A percentile compares a stretch with the other conserved stretches of the same genome.
phyloP scores from a whole-genome alignment of 1,284 basidiomycete species.

The Lignosus rhinocerotis region DNA sequence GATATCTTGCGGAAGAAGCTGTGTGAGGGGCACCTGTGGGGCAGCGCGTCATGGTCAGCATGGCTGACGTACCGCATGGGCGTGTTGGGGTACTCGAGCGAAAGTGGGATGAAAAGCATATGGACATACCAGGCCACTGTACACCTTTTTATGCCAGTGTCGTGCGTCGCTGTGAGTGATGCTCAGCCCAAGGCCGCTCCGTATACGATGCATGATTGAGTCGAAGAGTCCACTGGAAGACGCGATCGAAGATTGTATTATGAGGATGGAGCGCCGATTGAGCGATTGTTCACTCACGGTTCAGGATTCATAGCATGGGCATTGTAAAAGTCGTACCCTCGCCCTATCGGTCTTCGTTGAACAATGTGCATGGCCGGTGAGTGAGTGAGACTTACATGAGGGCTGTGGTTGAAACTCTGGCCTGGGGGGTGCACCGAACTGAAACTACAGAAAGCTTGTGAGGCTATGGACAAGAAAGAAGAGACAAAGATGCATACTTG shows the following conservation, averaged over 20 bases:
- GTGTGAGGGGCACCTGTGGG: conserved; percentile 42
- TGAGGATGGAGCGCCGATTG: conserved; percentile 6
- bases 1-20: conserved; percentile 52
- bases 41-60: conserved; percentile 42
- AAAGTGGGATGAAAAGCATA: neutral
- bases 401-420: conserved; percentile 60
- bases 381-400: conserved; percentile 42
- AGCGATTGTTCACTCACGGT: conserved; percentile 44
- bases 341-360: conserved; percentile 41
- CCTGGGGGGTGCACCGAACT: conserved; percentile 52
- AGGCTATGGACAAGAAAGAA: neutral
- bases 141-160: conserved; percentile 60
- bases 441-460: conserved; percentile 38
- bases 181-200: conserved; percentile 38
- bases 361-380: neutral
- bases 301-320: conserved; percentile 59
- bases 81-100: conserved; percentile 1
- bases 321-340: conserved; percentile 60
- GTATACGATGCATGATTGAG: conserved; percentile 54
- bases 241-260: conserved; percentile 1
- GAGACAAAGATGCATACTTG: conserved; percentile 21
- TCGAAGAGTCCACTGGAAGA: conserved; percentile 44
- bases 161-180: conserved; percentile 53
- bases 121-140: conserved; percentile 51
- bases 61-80: conserved; percentile 33